Conservation (phyloP, 164 flowering plant genomes). For the Chloranthus sessilifolius region DNA sequence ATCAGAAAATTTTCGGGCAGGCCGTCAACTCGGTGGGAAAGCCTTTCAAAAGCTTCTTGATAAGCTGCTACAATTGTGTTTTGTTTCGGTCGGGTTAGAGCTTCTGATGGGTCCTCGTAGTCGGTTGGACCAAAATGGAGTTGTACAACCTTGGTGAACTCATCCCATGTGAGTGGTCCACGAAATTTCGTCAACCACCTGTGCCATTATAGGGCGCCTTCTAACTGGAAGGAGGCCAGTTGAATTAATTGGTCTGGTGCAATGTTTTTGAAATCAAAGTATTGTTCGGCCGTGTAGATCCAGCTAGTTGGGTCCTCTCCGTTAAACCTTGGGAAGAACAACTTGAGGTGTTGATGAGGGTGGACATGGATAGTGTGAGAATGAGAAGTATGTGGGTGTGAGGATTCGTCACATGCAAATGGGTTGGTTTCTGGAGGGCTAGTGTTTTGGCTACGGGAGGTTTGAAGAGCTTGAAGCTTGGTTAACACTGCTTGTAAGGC, state of each 20-base stretch:
- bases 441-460: constrained; percentile 1
- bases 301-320: neutral
- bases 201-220: neutral
- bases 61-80: too few species aligned
- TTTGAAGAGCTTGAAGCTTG: constrained; percentile 4
- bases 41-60: too few species aligned
- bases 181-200: constrained; percentile 1
- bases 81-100: neutral
- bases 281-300: constrained; percentile 1
- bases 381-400: constrained; percentile 1
- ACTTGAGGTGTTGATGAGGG: neutral
- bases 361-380: neutral
- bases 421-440: constrained; percentile 1
- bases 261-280: constrained; percentile 1
- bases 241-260: neutral
- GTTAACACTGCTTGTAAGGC: constrained; percentile 6
- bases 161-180: neutral
- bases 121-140: constrained; percentile 1
- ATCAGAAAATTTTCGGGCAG: neutral
- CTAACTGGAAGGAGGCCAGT: constrained; percentile 5
- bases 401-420: neutral
- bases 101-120: constrained; percentile 2
- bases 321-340: neutral
- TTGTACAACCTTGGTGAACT: neutral
- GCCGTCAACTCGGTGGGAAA: constrained; percentile 1